These are phyloP conservation scores for Glycine tomentella DNA, from an alignment of 306 rosid species.

Conservation along the genomic window DNA sequence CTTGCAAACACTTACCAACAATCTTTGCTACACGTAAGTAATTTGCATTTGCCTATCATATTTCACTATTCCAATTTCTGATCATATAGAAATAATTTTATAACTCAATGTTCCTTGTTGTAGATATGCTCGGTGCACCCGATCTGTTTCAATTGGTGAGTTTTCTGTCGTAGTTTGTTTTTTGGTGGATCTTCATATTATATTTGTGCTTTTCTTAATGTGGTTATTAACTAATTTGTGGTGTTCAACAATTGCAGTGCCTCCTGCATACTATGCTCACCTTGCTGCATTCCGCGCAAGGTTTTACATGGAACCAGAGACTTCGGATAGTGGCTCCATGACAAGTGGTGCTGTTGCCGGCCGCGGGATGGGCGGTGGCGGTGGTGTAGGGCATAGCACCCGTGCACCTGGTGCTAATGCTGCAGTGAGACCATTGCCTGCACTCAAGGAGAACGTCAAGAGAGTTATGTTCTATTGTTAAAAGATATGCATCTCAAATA, in stretches of 20 bases:
- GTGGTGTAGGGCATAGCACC: conserved; percentile 58
- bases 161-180: not conserved
- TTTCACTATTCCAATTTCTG: not conserved
- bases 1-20: conserved; percentile 80
- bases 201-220: not conserved
- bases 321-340: conserved; percentile 90
- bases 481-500: not conserved
- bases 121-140: conserved; percentile 95
- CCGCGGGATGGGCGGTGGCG: conserved; percentile 61
- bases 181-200: too few species aligned
- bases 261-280: conserved; percentile 97
- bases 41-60: not conserved
- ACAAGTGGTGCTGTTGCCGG: conserved; percentile 76
- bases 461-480: conserved; percentile 93
- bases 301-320: conserved; percentile 92
- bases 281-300: conserved; percentile 96
- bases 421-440: conserved; percentile 89
- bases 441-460: conserved; percentile 86
- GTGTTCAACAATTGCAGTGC: conserved; percentile 63
- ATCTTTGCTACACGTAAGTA: conserved; percentile 96
- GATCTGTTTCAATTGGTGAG: conserved; percentile 96
- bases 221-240: not conserved
- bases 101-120: not conserved
- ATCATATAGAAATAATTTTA: too few species aligned
- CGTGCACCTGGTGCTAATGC: conserved; percentile 69